Percentiles rank a stretch among this genome's conserved stretches.
Evolutionary conservation across 2,329 filamentous ascomycete genomes (phyloP).

Genomic region (Elsinoe australis): DNA sequence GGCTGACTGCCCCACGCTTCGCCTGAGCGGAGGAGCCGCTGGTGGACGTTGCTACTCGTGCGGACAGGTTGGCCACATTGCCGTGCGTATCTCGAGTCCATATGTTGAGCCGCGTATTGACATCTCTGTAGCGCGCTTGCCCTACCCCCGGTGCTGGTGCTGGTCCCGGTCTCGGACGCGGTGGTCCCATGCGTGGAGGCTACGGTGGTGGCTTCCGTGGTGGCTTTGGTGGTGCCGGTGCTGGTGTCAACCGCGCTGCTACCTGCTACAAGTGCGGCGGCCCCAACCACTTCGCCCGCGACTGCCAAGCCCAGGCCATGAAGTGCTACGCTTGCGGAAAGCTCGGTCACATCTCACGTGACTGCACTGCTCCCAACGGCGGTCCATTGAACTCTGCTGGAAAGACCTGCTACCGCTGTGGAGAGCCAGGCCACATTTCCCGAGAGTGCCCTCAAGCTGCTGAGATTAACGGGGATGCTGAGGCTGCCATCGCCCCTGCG

Average conservation of each 20-base stretch:
- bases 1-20: slow-evolving; percentile 95
- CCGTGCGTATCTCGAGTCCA: slow-evolving; percentile 63
- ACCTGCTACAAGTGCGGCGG: slow-evolving; percentile 67
- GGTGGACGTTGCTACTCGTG: slow-evolving; percentile 95
- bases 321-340: slow-evolving; percentile 98
- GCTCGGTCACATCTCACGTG: slow-evolving; percentile 84
- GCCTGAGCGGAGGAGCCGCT: slow-evolving; percentile 71
- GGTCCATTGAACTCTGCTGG: slow-evolving; percentile 90
- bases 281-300: slow-evolving; percentile 95
- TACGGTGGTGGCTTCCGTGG: slow-evolving; percentile 37
- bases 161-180: slow-evolving; percentile 8
- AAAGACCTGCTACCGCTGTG: slow-evolving; percentile 98
- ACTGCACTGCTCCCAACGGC: slow-evolving; percentile 95
- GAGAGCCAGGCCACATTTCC: slow-evolving; percentile 91
- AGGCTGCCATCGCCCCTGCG: slow-evolving; percentile 34
- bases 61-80: slow-evolving; percentile 84
- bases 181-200: slow-evolving; percentile 53
- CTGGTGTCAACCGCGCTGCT: slow-evolving; percentile 57
- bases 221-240: slow-evolving; percentile 66
- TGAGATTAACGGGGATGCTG: slow-evolving; percentile 33
- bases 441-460: slow-evolving; percentile 83
- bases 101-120: too few species aligned
- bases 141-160: slow-evolving; percentile 55
- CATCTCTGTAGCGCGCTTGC: slow-evolving; percentile 61
- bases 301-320: slow-evolving; percentile 97